phyloP scores from a whole-genome alignment of 306 rosid genomes.

The Prunus kanzakura region DNA sequence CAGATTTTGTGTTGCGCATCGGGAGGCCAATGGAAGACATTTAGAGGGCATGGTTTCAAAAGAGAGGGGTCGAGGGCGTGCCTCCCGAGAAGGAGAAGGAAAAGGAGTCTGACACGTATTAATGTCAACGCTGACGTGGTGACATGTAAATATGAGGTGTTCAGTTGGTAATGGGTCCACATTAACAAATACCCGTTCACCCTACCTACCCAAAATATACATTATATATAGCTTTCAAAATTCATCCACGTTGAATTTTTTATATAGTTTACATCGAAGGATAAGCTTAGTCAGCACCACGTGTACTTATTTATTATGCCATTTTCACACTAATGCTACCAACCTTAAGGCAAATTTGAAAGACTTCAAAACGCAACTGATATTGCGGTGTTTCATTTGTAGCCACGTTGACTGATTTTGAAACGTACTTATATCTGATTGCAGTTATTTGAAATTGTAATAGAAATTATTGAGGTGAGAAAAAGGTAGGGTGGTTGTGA shows the following conservation, averaged over 20 bases:
- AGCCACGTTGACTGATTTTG: rapidly evolving
- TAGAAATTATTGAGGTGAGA: no score
- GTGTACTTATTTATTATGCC: background rate
- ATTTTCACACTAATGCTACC: background rate
- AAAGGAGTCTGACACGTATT: background rate
- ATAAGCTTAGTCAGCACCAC: conserved; percentile 10
- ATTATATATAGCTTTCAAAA: background rate
- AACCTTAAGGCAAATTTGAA: background rate
- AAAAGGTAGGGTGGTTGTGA: no score
- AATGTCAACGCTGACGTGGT: conserved; percentile 25
- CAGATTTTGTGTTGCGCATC: background rate
- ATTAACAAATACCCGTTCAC: no score
- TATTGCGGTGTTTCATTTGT: background rate
- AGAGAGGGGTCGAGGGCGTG: background rate
- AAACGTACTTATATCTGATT: no score
- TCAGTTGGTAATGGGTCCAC: background rate
- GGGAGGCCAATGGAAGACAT: background rate
- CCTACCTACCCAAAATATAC: background rate
- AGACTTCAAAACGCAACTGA: background rate
- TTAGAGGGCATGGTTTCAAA: background rate
- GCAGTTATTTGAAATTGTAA: no score
- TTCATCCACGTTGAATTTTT: background rate
- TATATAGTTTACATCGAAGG: background rate
- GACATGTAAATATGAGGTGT: conserved; percentile 29
- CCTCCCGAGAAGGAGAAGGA: conserved; percentile 1